Evolutionary conservation across 2,329 filamentous ascomycete genomes (phyloP).

Genomic region (Aureobasidium sp.): DNA sequence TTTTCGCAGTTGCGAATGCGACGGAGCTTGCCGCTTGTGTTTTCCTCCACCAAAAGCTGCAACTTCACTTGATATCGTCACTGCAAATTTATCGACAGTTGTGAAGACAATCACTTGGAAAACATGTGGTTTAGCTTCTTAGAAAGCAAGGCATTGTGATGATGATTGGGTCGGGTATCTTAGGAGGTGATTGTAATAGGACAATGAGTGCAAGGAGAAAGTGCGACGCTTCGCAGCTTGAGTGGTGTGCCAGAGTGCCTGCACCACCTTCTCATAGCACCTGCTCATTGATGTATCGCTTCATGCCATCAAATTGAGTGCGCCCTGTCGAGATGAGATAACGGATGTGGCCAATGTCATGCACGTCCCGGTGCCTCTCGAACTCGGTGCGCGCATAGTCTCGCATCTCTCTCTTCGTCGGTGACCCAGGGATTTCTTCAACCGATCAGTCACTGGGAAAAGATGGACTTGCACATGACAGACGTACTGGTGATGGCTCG

Average conservation of each 20-base stretch:
- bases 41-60: background rate
- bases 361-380: slow-evolving; percentile 37
- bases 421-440: slow-evolving; percentile 29
- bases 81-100: no score
- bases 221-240: background rate
- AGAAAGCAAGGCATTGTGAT: no score
- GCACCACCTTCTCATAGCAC: slow-evolving; percentile 14
- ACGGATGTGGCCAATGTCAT: slow-evolving; percentile 41
- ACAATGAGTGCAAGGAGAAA: background rate
- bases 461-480: background rate
- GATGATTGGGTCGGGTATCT: background rate
- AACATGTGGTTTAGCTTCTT: no score
- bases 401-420: slow-evolving; percentile 36
- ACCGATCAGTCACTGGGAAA: background rate
- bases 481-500: slow-evolving; percentile 32
- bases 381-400: slow-evolving; percentile 43
- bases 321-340: slow-evolving; percentile 43
- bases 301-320: slow-evolving; percentile 44
- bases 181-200: background rate
- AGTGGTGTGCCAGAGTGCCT: background rate
- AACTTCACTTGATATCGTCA: background rate
- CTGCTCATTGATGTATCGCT: slow-evolving; percentile 32
- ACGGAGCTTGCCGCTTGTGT: background rate
- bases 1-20: background rate
- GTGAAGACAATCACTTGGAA: no score